phyloP scores from a whole-genome alignment of 208 protist species.

The Crithidia brevicula region DNA sequence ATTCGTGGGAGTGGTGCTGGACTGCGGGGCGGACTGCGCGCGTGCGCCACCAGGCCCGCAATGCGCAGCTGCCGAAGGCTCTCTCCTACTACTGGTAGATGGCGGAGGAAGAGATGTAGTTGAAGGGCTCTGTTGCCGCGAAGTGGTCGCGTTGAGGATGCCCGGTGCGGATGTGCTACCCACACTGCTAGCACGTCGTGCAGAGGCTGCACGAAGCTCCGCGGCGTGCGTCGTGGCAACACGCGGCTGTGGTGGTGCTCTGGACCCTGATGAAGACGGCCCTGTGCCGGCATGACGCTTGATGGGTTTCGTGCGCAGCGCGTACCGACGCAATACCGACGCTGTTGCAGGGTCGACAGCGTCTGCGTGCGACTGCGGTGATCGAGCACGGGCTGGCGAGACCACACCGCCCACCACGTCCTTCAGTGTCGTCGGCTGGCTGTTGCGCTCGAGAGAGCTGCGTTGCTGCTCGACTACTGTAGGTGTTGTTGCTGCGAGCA shows the following conservation, averaged over 20 bases:
- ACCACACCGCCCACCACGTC: neutral
- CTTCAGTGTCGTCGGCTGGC: neutral
- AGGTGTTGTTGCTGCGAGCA: neutral
- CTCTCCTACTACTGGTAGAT: neutral
- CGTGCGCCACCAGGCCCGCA: constrained; percentile 2
- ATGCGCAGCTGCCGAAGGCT: neutral
- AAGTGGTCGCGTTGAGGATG: too few species aligned
- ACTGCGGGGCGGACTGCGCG: neutral
- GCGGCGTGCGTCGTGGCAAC: constrained; percentile 22
- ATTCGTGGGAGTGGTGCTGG: neutral
- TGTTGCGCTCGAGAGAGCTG: neutral
- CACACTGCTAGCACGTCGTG: constrained; percentile 1
- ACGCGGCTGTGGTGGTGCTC: neutral
- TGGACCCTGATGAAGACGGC: too few species aligned
- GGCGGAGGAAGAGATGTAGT: neutral
- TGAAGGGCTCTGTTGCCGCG: constrained; percentile 3
- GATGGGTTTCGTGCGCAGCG: constrained; percentile 21
- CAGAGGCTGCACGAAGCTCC: constrained; percentile 8
- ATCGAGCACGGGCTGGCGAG: neutral
- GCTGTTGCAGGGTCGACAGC: constrained; percentile 14
- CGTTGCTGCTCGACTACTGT: neutral
- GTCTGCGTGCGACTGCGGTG: neutral
- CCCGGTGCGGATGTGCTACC: too few species aligned
- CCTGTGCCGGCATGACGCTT: neutral
- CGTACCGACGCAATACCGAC: constrained; percentile 37